Conservation (phyloP, 257 asterid genomes). For the Plantago elongata region DNA sequence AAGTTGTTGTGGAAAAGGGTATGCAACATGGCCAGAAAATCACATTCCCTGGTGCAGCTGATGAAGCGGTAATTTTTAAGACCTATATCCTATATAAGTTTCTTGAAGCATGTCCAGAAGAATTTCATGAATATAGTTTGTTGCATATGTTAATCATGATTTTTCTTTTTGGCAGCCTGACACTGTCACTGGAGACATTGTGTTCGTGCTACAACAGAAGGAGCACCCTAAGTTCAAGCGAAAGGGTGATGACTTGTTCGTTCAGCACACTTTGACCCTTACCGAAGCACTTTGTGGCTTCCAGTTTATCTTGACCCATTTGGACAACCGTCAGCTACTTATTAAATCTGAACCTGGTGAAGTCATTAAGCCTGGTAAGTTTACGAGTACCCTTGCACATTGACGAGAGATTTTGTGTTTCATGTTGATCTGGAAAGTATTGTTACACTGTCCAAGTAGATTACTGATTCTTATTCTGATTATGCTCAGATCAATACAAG, state of each 20-base stretch:
- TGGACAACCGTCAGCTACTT: constrained; percentile 83
- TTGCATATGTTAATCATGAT: not conserved
- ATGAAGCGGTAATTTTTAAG: constrained; percentile 65
- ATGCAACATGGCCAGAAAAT: constrained; percentile 91
- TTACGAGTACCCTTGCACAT: not conserved
- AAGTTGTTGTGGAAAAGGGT: constrained; percentile 90
- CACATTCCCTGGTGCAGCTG: constrained; percentile 94
- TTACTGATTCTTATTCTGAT: not conserved
- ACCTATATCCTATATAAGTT: not conserved
- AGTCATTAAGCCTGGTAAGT: constrained; percentile 80
- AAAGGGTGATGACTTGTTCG: constrained; percentile 84
- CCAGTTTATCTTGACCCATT: constrained; percentile 76
- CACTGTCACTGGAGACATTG: constrained; percentile 85
- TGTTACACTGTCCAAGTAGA: no score
- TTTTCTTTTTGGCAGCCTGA: constrained; percentile 61
- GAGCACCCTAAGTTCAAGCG: constrained; percentile 89
- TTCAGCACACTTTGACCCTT: constrained; percentile 65
- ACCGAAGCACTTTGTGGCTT: constrained; percentile 97
- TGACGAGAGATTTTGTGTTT: no score
- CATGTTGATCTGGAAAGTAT: no score
- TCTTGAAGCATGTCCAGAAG: no score
- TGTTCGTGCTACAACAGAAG: constrained; percentile 80
- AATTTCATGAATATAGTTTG: not conserved
- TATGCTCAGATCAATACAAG: constrained; percentile 53
- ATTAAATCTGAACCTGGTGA: constrained; percentile 86